A percentile compares a stretch with the other conserved stretches of the same genome.
Evolutionary conservation across 140 eudicot species (phyloP).

Genomic region (Senecio squalidus): DNA sequence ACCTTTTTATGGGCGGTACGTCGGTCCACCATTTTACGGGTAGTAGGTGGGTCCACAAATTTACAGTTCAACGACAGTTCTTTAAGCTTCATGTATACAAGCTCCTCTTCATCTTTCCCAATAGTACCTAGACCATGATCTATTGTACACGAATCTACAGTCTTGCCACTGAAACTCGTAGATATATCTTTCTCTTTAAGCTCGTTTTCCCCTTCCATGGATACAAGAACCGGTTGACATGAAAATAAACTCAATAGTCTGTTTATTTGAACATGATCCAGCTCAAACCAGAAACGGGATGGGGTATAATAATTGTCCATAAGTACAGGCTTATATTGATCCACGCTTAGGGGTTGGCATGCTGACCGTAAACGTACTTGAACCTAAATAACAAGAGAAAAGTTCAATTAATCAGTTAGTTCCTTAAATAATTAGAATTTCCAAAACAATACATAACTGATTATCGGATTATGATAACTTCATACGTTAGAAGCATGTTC

Average conservation of each 20-base stretch:
- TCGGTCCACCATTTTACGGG: too few species aligned
- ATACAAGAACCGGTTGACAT: conserved; percentile 35
- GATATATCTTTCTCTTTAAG: neutral
- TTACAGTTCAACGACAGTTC: conserved; percentile 37
- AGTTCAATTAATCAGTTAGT: neutral
- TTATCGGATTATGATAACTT: too few species aligned
- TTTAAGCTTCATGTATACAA: conserved; percentile 49
- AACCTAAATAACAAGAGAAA: conserved; percentile 42
- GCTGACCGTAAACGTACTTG: conserved; percentile 41
- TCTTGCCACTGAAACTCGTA: conserved; percentile 5
- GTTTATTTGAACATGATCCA: conserved; percentile 69
- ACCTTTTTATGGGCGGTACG: too few species aligned
- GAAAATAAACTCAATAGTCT: conserved; percentile 44
- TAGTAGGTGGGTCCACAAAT: neutral
- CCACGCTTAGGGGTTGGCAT: conserved; percentile 49
- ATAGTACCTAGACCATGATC: neutral
- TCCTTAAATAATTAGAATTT: too few species aligned
- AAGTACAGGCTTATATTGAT: conserved; percentile 61
- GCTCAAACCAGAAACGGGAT: conserved; percentile 78
- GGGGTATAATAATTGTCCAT: conserved; percentile 50
- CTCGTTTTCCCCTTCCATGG: conserved; percentile 22
- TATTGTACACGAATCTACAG: neutral
- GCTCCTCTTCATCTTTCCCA: conserved; percentile 33
- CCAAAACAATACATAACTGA: too few species aligned
- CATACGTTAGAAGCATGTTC: too few species aligned